phyloP scores from a whole-genome alignment of 176 grass and related monocot genomes.

The Microstegium vimineum region DNA sequence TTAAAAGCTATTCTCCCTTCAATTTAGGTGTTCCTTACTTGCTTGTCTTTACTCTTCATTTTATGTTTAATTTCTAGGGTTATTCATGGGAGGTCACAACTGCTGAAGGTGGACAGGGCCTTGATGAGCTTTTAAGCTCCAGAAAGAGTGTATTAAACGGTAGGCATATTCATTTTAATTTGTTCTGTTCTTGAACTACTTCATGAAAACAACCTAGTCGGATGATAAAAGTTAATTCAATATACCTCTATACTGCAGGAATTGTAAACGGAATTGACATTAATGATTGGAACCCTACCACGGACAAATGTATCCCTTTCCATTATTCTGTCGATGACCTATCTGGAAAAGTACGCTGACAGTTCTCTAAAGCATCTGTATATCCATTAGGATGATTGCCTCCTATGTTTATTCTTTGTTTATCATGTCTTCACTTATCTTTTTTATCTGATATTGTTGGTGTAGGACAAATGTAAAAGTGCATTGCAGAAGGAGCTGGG shows the following conservation, averaged over 20 bases:
- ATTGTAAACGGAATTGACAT: constrained; percentile 95
- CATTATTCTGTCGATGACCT: constrained; percentile 86
- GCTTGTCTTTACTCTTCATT: not conserved
- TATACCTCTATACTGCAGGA: constrained; percentile 46
- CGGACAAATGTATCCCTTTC: constrained; percentile 65
- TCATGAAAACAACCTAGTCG: not conserved
- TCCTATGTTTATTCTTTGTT: not conserved
- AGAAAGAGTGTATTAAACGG: constrained; percentile 86
- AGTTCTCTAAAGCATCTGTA: not conserved
- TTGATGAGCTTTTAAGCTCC: constrained; percentile 74
- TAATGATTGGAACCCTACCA: constrained; percentile 76
- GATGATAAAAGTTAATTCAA: constrained; percentile 4
- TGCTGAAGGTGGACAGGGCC: constrained; percentile 87
- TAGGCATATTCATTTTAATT: constrained; percentile 35
- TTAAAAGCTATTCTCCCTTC: not conserved
- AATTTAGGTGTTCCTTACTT: not conserved
- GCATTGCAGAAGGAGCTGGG: constrained; percentile 78
- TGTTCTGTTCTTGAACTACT: constrained; percentile 11
- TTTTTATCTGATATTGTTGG: constrained; percentile 12
- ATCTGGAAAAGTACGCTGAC: constrained; percentile 72
- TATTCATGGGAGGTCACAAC: constrained; percentile 99
- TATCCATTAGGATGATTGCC: not conserved
- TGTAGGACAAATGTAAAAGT: constrained; percentile 89
- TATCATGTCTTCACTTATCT: not conserved
- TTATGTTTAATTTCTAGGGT: constrained; percentile 54